Conservation (phyloP, 73 alveolate genomes). For the Paraurostyla sp. region DNA sequence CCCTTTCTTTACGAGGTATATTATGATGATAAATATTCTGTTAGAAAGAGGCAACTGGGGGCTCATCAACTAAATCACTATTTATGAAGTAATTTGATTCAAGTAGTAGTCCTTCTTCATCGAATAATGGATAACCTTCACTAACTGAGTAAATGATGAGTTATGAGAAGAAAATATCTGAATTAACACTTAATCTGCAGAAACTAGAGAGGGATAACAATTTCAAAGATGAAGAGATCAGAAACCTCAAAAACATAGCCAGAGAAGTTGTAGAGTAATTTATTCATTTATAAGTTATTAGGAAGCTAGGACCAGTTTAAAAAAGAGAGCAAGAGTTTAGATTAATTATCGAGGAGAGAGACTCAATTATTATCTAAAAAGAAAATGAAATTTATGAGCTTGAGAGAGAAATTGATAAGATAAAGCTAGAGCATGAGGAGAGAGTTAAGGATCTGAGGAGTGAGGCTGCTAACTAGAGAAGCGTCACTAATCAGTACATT, state of each 20-base stretch:
- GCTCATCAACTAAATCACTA: not conserved
- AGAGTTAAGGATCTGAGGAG: not conserved
- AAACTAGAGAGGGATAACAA: slow-evolving; percentile 3
- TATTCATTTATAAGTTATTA: too few species aligned
- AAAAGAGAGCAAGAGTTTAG: not conserved
- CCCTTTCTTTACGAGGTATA: slow-evolving; percentile 13
- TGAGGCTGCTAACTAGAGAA: not conserved
- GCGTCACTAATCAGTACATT: not conserved
- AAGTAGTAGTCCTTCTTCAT: not conserved
- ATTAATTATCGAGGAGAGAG: not conserved
- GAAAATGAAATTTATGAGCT: not conserved
- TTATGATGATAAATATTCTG: not conserved
- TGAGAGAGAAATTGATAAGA: not conserved
- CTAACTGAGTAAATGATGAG: not conserved
- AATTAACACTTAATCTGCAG: not conserved
- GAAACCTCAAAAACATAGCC: slow-evolving; percentile 5
- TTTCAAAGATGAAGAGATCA: slow-evolving; percentile 40
- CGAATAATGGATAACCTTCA: not conserved
- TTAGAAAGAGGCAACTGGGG: slow-evolving; percentile 33
- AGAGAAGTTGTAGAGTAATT: slow-evolving; percentile 19
- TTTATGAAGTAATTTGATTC: not conserved
- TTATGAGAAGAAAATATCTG: slow-evolving; percentile 6
- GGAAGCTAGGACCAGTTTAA: not conserved
- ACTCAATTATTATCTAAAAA: not conserved
- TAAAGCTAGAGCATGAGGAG: not conserved